Evolutionary conservation across 352 stramenopile genomes (phyloP), one percentile per base, ranked within the genome.

Genomic region (Globisporangium takayamanum): DNA sequence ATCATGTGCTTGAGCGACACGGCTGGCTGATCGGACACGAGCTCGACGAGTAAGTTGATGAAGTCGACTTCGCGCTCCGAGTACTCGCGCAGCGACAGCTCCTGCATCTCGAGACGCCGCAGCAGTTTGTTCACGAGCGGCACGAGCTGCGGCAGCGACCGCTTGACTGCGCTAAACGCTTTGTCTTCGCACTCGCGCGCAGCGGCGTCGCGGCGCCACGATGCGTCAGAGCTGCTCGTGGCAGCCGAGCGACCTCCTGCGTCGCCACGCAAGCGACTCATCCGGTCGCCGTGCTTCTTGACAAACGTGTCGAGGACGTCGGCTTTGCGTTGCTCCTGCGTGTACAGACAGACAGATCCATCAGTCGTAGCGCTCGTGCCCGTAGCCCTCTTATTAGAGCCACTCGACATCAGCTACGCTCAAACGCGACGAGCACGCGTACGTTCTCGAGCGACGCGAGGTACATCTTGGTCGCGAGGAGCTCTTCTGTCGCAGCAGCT

Each of bases 241-340:
- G 11, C 47, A 1, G 41, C 18, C 15, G 18, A 22, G 28, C 41
- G 55, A 16, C 60, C 52, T 5, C 48, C 37, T 5, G 48, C 57
- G 44, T 59, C 54, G 20, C 61, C 64, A 36, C 66, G 68, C 14
- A 84, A 26, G 44, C 73, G 75, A 36, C 66, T 76, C 76, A 90
- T 87, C 44, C 78, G 76, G 50, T 88, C 74, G 20, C 83, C 83
- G 28, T 93, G 83, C 56, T 93, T 93, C 58, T 83, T 69, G 42
- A 93, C 77, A 61, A 93, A 93, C 28, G 67, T 66, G 51, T 91
- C 79, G 11, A 91, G 70, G n/a, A 93, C 81, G 11, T 79, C 74
- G 16, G 78, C 76, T 55, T 88, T 88, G 62, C 83, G 82, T 54
- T 89, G 78, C 49, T 89, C 81, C 70, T 85, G 30, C 6, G 55